Base-by-base conservation (phyloP, 164 flowering plant species). In the Annona cherimola region DNA sequence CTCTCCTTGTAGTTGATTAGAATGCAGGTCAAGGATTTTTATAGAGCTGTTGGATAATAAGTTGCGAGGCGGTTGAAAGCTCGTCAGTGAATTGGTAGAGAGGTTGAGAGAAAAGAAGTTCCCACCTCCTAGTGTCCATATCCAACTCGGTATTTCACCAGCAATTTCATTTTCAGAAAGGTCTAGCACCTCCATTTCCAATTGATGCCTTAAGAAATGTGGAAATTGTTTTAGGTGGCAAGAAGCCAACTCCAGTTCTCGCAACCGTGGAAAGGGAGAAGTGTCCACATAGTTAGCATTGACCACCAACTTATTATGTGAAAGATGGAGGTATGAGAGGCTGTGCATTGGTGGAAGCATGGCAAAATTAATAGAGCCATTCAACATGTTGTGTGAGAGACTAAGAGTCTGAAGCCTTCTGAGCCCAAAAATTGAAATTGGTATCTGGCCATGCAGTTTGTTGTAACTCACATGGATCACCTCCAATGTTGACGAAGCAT, bases 61-160 rank as follows among this genome's bases (percentile, higher is more conserved):
- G 35, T 26, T 26, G 35, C 35, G 35, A 26, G 35, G 35, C 35
- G 35, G 35, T 26, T 26, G 35, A 26, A 26, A 26, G 35, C 35
- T 26, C 35, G 35, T 26, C 35, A 26, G 35, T 26, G 35, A 26
- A 26, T 87, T 87, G 55, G 78, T 65, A 16, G 76, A 81, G n/a
- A 88, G 80, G 71, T 86, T 86, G 3, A 90, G 74, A 42, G 67
- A 11, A 5, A 0, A 0, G 3, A 81, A 73, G 18, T 2, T 18
- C 57, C 70, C 69, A 26, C 71, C 50, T 0, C 68, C 71, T 7
- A 82, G 44, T 1, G 68, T 35, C 82, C 78, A 74, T 40, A 85
- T 50, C 88, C 90, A 86, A 2, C 64, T 66, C 4, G 90, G 90
- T 42, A 83, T 68, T 61, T 44, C 55, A 18, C 86, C 88, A 9